phyloP scores from a whole-genome alignment of 768 basidiomycete genomes.

The Boletus edulis region DNA sequence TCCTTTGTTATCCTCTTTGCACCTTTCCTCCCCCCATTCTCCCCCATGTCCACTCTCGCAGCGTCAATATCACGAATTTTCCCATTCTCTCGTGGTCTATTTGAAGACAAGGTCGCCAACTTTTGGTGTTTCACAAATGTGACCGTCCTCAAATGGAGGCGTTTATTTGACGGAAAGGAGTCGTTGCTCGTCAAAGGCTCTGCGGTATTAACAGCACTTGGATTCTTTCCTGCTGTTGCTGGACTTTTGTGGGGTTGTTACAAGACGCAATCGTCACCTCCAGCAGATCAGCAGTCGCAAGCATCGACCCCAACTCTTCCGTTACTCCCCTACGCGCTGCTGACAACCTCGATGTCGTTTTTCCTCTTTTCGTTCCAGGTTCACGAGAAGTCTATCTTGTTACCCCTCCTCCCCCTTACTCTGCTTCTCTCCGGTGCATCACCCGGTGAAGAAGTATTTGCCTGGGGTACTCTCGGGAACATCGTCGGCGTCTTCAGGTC shows the following conservation, averaged over 20 bases:
- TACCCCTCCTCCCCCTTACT: slow-evolving; percentile 83
- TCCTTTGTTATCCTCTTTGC: slow-evolving; percentile 72
- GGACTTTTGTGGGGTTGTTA: slow-evolving; percentile 42
- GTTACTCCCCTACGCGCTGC: slow-evolving; percentile 76
- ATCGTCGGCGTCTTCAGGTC: slow-evolving; percentile 90
- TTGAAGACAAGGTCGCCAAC: slow-evolving; percentile 96
- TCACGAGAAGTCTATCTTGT: slow-evolving; percentile 88
- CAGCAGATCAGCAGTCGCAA: background rate
- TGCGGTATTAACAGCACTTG: slow-evolving; percentile 60
- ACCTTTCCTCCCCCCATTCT: slow-evolving; percentile 76
- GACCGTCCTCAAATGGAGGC: slow-evolving; percentile 75
- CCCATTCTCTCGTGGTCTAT: slow-evolving; percentile 86
- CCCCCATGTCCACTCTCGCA: slow-evolving; percentile 46
- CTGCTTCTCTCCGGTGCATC: slow-evolving; percentile 60
- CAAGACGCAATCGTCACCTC: slow-evolving; percentile 22
- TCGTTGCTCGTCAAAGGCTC: slow-evolving; percentile 62
- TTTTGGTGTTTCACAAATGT: slow-evolving; percentile 96
- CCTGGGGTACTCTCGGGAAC: slow-evolving; percentile 48
- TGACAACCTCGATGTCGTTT: slow-evolving; percentile 85
- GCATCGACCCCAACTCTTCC: slow-evolving; percentile 53
- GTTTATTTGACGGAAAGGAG: slow-evolving; percentile 38
- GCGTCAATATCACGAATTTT: slow-evolving; percentile 81
- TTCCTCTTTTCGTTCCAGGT: slow-evolving; percentile 97
- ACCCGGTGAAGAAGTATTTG: slow-evolving; percentile 22
- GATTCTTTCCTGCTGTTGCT: slow-evolving; percentile 63